Percentiles rank a stretch among this genome's conserved stretches.
phyloP scores from a whole-genome alignment of 2,329 filamentous ascomycete genomes.

The Chrysoporthe deuterocubensis region DNA sequence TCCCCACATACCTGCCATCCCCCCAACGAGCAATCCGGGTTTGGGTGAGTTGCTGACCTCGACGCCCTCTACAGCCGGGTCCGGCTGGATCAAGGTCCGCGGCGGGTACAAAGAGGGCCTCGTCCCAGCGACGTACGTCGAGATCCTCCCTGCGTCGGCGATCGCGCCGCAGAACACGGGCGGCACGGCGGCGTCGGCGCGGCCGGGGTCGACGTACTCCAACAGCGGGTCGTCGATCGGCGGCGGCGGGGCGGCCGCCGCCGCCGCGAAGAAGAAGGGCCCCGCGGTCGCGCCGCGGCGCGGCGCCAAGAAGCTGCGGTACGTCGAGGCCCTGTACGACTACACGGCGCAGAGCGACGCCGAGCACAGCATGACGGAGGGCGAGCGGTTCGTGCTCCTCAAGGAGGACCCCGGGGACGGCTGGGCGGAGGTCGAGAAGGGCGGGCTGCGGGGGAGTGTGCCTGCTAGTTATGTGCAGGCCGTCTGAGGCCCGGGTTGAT shows the following conservation, averaged over 20 bases:
- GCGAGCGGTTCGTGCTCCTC: constrained; percentile 88
- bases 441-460: constrained; percentile 83
- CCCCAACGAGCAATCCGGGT: background rate
- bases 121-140: constrained; percentile 85
- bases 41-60: background rate
- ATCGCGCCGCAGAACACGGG: constrained; percentile 51
- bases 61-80: constrained; percentile 68
- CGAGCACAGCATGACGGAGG: constrained; percentile 89
- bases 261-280: constrained; percentile 76
- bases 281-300: constrained; percentile 88
- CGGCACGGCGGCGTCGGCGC: constrained; percentile 43
- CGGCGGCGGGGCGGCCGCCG: constrained; percentile 32
- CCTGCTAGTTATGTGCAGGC: constrained; percentile 91
- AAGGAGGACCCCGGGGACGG: constrained; percentile 89
- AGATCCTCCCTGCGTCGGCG: constrained; percentile 58
- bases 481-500: constrained; percentile 50
- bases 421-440: constrained; percentile 96
- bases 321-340: constrained; percentile 91
- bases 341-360: constrained; percentile 84
- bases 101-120: constrained; percentile 77
- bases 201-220: constrained; percentile 77
- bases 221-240: constrained; percentile 72
- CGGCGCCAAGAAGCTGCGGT: constrained; percentile 90
- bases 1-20: background rate
- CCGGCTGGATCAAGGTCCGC: constrained; percentile 88